Base-by-base conservation (phyloP, 2,329 filamentous ascomycete species). In the Microcyclosporella mali region DNA sequence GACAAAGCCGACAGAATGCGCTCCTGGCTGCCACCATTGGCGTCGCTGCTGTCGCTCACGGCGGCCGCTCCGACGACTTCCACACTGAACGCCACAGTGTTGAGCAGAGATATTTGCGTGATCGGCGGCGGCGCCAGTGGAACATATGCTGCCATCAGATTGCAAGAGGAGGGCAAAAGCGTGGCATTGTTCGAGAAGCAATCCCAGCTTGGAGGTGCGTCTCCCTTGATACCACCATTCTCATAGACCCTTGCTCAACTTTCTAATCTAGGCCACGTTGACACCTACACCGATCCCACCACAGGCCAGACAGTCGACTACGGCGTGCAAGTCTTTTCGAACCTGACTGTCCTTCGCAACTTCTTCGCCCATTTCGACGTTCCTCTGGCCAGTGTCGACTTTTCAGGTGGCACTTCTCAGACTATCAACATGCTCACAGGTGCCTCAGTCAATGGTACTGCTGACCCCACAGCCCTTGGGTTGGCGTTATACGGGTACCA, bases 331-430 rank as follows among this genome's bases (percentile, higher is more conserved):
- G 51, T 69, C 28, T 67, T 66, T n/a, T 56, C 63, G n/a, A 66
- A 71, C 43, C 62, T 65, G 32, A 57, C 63, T 15, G 60, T 65
- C 6, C 67, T 71, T 4, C 49, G 50, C 10, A 59, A 64, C 18
- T 76, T 71, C 58, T 73, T 76, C 52, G 56, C 49, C 2, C 66
- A 68, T 36, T 66, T 75, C 46, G 62, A 65, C 30, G 56, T 75
- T 6, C 58, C 62, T 1, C 48, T 69, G 35, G 37, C 21, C 21
- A 9, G 9, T 25, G 6, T 25, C 21, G 9, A 25, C 21, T 25
- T 25, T 9, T 25, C 9, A 9, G 9, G 6, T 25, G 21, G 21
- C 21, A 9, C 21, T 25, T 25, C 21, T n/a, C n/a, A n/a, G n/a
- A n/a, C n/a, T n/a, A n/a, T n/a, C n/a, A n/a, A n/a, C n/a, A n/a